Conservation (phyloP, 1,139 yeast species). For the Blastobotrys apis region DNA sequence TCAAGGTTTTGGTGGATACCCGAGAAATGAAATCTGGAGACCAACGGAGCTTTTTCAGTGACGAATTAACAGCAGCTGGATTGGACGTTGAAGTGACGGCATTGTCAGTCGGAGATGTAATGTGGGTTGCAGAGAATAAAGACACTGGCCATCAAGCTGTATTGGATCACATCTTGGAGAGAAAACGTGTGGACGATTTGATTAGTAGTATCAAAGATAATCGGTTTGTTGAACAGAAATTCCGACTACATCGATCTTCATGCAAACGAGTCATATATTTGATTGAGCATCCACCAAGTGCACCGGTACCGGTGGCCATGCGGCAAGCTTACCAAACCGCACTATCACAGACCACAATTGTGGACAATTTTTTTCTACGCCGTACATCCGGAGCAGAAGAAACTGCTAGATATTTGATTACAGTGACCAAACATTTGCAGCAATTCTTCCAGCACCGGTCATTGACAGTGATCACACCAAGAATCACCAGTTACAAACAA, state of each 20-base stretch:
- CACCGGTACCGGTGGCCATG: conserved; percentile 40
- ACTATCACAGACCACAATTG: conserved; percentile 64
- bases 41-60: conserved; percentile 36
- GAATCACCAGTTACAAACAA: conserved; percentile 41
- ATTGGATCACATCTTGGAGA: conserved; percentile 75
- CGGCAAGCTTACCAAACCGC: conserved; percentile 71
- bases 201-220: conserved; percentile 82
- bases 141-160: conserved; percentile 53
- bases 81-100: conserved; percentile 52
- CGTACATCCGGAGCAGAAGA: conserved; percentile 71
- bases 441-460: conserved; percentile 23
- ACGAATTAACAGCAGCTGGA: conserved; percentile 49
- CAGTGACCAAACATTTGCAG: conserved; percentile 51
- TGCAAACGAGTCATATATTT: conserved; percentile 66
- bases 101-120: conserved; percentile 77
- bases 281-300: conserved; percentile 68
- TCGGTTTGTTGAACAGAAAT: conserved; percentile 75
- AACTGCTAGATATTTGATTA: conserved; percentile 60
- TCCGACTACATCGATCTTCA: conserved; percentile 64
- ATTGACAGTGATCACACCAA: conserved; percentile 41
- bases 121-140: conserved; percentile 79
- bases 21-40: conserved; percentile 53
- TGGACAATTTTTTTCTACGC: conserved; percentile 62
- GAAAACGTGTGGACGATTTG: conserved; percentile 86
- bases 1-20: conserved; percentile 68